Conservation (phyloP, 2,329 filamentous ascomycete species). For the Penicillium sp. region DNA sequence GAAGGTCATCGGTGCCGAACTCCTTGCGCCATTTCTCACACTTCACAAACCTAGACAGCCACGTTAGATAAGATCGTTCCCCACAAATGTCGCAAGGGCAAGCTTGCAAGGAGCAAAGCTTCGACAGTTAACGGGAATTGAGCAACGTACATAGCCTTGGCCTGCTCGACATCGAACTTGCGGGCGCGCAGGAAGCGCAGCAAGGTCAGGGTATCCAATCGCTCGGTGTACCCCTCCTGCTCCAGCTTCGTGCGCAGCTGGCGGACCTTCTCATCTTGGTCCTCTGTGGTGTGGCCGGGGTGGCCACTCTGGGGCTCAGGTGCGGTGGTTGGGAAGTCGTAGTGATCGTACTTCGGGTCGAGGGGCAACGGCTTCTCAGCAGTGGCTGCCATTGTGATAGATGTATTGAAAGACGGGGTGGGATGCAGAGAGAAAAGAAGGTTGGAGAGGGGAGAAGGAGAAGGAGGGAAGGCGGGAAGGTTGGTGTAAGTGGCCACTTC, state of each 20-base stretch:
- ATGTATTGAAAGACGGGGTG: constrained; percentile 5
- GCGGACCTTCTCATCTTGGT: constrained; percentile 83
- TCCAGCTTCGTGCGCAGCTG: constrained; percentile 84
- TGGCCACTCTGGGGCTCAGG: constrained; percentile 68
- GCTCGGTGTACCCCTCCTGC: constrained; percentile 71
- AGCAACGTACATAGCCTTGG: constrained; percentile 76
- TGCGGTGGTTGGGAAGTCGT: constrained; percentile 80
- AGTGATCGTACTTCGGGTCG: constrained; percentile 91
- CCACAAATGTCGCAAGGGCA: neutral
- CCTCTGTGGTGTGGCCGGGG: constrained; percentile 76
- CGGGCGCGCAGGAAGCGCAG: constrained; percentile 87
- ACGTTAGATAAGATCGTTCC: constrained; percentile 3
- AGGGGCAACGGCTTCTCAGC: constrained; percentile 44
- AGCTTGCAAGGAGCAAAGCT: neutral
- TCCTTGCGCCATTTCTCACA: constrained; percentile 87
- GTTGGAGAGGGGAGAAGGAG: constrained; percentile 18
- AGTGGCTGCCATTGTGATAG: constrained; percentile 28
- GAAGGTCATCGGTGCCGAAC: constrained; percentile 74
- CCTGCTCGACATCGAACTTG: constrained; percentile 81
- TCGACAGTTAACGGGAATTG: constrained; percentile 1
- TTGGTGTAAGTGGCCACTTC: constrained; percentile 23
- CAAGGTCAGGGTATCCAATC: constrained; percentile 88
- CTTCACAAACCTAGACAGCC: constrained; percentile 70
- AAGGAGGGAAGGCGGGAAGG: constrained; percentile 11
- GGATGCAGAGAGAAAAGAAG: constrained; percentile 11